These are phyloP conservation scores for Zygoascus ofunaensis DNA, from an alignment of 805 yeast species.

Conservation along the genomic window DNA sequence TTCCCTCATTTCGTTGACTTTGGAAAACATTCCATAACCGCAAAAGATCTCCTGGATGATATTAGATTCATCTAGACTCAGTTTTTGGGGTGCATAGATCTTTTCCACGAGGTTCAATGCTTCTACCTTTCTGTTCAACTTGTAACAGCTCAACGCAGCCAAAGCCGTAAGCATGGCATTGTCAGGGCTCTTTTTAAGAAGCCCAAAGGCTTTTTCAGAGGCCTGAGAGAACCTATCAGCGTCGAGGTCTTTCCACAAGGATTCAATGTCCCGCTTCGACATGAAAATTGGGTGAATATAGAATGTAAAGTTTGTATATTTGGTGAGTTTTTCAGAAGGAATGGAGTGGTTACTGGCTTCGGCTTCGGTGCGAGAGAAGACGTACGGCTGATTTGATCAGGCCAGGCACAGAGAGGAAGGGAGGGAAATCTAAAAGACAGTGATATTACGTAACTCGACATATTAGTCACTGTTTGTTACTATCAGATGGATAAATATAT, in stretches of 20 bases:
- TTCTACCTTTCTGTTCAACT: constrained; percentile 13
- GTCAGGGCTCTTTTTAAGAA: constrained; percentile 48
- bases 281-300: neutral
- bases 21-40: constrained; percentile 12
- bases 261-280: constrained; percentile 6
- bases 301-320: neutral
- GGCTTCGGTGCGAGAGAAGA: too few relatives aligned
- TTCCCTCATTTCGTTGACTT: neutral
- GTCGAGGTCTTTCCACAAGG: constrained; percentile 37
- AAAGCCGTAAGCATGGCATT: constrained; percentile 45
- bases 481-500: too few relatives aligned
- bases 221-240: constrained; percentile 50
- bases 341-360: too few relatives aligned
- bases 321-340: too few relatives aligned
- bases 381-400: too few relatives aligned
- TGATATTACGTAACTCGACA: too few relatives aligned
- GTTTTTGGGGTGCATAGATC: constrained; percentile 27
- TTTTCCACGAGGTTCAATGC: constrained; percentile 17
- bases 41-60: constrained; percentile 18
- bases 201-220: constrained; percentile 37
- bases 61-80: constrained; percentile 24
- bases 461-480: too few relatives aligned
- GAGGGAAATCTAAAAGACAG: too few relatives aligned
- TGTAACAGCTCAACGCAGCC: constrained; percentile 18
- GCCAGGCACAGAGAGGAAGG: too few relatives aligned